Evolutionary conservation across 345 rosid genomes (phyloP).

Genomic region (Murraya koenigii): DNA sequence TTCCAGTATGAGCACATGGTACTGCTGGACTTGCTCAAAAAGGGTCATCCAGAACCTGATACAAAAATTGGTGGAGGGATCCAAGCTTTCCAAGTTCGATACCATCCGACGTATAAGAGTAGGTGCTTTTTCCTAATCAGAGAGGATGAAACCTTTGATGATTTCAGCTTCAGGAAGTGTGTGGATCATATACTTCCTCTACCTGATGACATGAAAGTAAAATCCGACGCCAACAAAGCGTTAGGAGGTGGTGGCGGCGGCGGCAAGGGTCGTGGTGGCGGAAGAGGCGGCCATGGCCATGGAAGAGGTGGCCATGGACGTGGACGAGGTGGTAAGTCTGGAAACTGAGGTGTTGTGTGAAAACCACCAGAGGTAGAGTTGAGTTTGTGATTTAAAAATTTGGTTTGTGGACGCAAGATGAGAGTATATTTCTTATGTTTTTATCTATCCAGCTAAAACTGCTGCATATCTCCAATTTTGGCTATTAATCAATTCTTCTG

Average conservation of each 20-base stretch:
- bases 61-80: slow-evolving; percentile 78
- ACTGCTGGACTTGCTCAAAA: slow-evolving; percentile 69
- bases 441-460: background rate
- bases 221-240: slow-evolving; percentile 38
- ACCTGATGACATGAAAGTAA: slow-evolving; percentile 79
- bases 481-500: background rate
- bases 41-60: slow-evolving; percentile 78
- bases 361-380: background rate
- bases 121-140: slow-evolving; percentile 79
- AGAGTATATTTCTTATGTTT: background rate
- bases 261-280: slow-evolving; percentile 51
- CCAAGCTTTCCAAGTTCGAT: slow-evolving; percentile 64
- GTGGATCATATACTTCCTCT: slow-evolving; percentile 81
- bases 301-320: slow-evolving; percentile 44
- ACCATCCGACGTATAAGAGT: slow-evolving; percentile 75
- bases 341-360: slow-evolving; percentile 21
- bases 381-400: background rate
- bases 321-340: slow-evolving; percentile 43
- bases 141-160: slow-evolving; percentile 68
- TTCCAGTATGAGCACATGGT: slow-evolving; percentile 79
- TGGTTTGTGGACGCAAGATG: background rate
- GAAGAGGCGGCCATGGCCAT: slow-evolving; percentile 47
- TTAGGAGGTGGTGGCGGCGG: slow-evolving; percentile 43
- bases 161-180: slow-evolving; percentile 97
- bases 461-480: slow-evolving; percentile 12